These are phyloP conservation scores for Angomonas ambiguus DNA, from an alignment of 208 protist genomes.

Conservation along the genomic window DNA sequence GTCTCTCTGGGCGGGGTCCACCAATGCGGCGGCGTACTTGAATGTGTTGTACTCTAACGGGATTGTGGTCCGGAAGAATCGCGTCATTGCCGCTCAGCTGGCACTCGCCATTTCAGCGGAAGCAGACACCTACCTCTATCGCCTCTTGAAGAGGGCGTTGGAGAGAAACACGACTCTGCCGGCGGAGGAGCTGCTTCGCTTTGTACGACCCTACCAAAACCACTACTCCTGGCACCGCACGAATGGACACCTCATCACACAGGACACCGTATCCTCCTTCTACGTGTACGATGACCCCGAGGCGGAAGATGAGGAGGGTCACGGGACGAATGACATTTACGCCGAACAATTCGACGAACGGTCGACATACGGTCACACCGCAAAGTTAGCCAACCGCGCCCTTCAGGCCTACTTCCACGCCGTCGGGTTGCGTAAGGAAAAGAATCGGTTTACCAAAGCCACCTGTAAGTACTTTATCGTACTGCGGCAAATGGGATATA, in stretches of 20 bases:
- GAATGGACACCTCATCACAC: background rate
- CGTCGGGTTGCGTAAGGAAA: conserved; percentile 39
- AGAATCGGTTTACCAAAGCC: conserved; percentile 29
- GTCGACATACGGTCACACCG: conserved; percentile 5
- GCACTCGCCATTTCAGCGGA: conserved; percentile 29
- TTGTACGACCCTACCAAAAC: background rate
- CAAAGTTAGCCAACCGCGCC: conserved; percentile 18
- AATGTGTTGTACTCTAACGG: conserved; percentile 67
- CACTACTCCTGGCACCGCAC: background rate
- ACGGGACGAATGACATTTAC: background rate
- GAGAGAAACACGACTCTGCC: background rate
- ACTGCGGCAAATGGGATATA: conserved; percentile 63
- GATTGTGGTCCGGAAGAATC: conserved; percentile 39
- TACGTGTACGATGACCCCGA: background rate
- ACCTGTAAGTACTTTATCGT: conserved; percentile 63
- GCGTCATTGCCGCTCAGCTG: background rate
- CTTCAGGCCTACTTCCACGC: conserved; percentile 41
- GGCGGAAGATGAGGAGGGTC: conserved; percentile 6
- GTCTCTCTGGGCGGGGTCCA: conserved; percentile 43
- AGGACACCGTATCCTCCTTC: background rate
- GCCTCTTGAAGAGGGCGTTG: background rate
- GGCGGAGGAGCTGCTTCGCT: background rate
- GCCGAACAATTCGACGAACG: background rate
- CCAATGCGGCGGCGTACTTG: conserved; percentile 40
- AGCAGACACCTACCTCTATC: conserved; percentile 6